Evolutionary conservation across 768 basidiomycete genomes (phyloP).

Genomic region (Pisolithus tinctorius): DNA sequence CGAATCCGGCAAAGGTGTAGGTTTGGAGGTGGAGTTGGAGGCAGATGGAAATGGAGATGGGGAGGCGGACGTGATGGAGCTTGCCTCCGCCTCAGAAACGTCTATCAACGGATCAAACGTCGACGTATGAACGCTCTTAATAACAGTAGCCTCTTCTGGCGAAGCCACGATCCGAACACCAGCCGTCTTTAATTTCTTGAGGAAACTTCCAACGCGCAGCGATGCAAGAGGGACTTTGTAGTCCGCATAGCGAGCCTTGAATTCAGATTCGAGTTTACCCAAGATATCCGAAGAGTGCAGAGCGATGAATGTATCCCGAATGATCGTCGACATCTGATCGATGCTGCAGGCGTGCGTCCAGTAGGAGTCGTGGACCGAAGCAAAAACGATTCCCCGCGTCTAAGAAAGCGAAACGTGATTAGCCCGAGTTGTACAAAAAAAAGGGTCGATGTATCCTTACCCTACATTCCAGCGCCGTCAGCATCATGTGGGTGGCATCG

Average conservation of each 20-base stretch:
- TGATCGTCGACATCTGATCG: conserved; percentile 82
- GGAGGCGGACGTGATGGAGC: conserved; percentile 17
- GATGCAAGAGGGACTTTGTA: conserved; percentile 57
- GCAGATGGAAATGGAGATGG: too few species aligned
- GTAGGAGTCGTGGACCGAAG: conserved; percentile 97
- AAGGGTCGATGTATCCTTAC: conserved; percentile 35
- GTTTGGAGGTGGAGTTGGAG: not conserved
- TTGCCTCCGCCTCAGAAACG: conserved; percentile 30
- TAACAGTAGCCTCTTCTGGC: conserved; percentile 31
- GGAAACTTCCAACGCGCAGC: conserved; percentile 31
- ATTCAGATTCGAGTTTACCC: conserved; percentile 66
- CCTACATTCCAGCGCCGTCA: conserved; percentile 85
- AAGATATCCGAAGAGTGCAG: conserved; percentile 88
- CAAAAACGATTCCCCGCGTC: conserved; percentile 76
- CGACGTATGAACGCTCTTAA: conserved; percentile 9
- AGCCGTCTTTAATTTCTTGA: conserved; percentile 36
- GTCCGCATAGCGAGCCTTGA: conserved; percentile 68
- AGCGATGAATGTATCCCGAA: conserved; percentile 90
- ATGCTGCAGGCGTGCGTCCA: conserved; percentile 93
- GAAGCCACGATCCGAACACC: conserved; percentile 41
- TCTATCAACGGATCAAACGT: conserved; percentile 31
- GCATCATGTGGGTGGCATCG: conserved; percentile 98
- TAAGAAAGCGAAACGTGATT: conserved; percentile 22
- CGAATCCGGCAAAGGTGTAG: not conserved
- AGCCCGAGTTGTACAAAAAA: not conserved